phyloP scores from a whole-genome alignment of 345 rosid species.

The Euphorbia tirucalli region DNA sequence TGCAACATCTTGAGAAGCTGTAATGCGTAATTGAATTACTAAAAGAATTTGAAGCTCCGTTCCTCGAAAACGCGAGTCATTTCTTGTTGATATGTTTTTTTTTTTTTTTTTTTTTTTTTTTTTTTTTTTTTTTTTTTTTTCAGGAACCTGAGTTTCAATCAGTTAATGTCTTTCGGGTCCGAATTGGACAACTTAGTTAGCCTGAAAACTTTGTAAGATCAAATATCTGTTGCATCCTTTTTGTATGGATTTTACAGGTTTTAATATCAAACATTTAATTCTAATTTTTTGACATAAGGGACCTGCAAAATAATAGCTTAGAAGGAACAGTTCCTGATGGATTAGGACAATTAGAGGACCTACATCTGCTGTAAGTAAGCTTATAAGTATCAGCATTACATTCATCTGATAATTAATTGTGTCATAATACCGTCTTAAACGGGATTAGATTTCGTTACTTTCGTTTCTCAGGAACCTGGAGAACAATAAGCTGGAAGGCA shows the following conservation, averaged over 20 bases:
- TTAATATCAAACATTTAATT: background rate
- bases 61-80: constrained; percentile 6
- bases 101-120: too few species aligned
- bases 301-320: constrained; percentile 78
- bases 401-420: background rate
- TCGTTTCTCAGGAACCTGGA: constrained; percentile 65
- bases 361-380: constrained; percentile 68
- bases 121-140: background rate
- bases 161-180: constrained; percentile 63
- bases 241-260: background rate
- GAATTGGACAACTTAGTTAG: constrained; percentile 55
- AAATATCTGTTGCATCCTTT: background rate
- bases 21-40: constrained; percentile 32
- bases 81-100: background rate
- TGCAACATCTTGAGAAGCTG: constrained; percentile 73
- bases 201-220: constrained; percentile 81
- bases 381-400: background rate
- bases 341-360: constrained; percentile 64
- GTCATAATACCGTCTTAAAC: background rate
- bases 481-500: constrained; percentile 72
- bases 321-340: constrained; percentile 70
- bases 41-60: background rate
- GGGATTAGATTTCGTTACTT: constrained; percentile 2
- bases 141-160: constrained; percentile 91
- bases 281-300: constrained; percentile 41